Base-by-base conservation (phyloP, 75 land plant genomes). In the Gnetum montanum region DNA sequence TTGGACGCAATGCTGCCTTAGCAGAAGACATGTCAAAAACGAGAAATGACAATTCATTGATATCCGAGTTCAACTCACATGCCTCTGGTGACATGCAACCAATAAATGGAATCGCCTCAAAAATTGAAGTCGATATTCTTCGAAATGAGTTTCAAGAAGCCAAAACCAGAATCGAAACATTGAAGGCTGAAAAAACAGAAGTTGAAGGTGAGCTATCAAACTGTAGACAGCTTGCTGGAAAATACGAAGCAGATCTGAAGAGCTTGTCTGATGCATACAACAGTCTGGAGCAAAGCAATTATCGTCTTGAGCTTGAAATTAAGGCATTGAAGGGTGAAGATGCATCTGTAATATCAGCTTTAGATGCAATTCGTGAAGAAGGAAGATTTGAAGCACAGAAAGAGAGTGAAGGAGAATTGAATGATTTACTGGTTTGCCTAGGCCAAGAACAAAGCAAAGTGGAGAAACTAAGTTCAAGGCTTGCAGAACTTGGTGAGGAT, bases 381-480 rank as follows among this genome's bases (percentile, higher is more conserved):
- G 96, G 85, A 16, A 75, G 85, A 29, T 74, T 80, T 54, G 97
- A 95, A 67, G 93, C 93, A 1, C 77, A 80, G 65, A 86, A 84
- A 70, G 99, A 90, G 53, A 84, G 86, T 51, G 97, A 95, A 44
- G 81, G 55, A 7, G 99, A 95, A 54, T 43, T 95, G 56, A 86
- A 81, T 54, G 99, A 95, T 65, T 68, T 95, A 63, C 86, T 95
- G 13, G 99, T 90, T 30, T 95, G 99, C 43, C 76, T 95, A 7
- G 99, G 99, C 26, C 99, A 95, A 61, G 99, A 95, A 59, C 97
- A 95, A 58, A 84, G 88, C 63, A 90, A 81, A 58, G 99, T 95
- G 51, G 97, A 95, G 74, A 86, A 68, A 57, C 64, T 95, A 25
- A 80, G 86, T 46, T 65, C 83, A 30, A 73, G 93, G 49, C 48